A percentile compares a stretch with the other conserved stretches of the same genome.
These are phyloP conservation scores for Leccinellum luteum DNA, from an alignment of 768 basidiomycete genomes.

Conservation along the genomic window DNA sequence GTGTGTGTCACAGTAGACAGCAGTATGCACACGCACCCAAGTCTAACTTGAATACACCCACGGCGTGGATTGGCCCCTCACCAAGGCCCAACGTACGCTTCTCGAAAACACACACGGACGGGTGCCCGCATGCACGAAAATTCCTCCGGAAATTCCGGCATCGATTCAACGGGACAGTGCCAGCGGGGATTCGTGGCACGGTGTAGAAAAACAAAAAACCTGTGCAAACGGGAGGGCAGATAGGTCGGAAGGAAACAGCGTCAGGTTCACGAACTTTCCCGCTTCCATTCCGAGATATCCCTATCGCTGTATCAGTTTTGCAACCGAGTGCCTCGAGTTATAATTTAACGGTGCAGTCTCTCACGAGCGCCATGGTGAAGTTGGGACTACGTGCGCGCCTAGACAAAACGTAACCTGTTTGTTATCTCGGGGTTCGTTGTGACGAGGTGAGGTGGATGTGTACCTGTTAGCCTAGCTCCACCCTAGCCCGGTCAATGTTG, in stretches of 20 bases:
- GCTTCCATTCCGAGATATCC: background rate
- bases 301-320: background rate
- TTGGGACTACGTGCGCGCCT: background rate
- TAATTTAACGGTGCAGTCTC: background rate
- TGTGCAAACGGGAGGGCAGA: background rate
- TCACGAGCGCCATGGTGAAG: background rate
- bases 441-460: background rate
- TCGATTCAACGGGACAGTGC: background rate
- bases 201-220: background rate
- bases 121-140: background rate
- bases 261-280: background rate
- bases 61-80: background rate
- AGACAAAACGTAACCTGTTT: background rate
- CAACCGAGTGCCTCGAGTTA: background rate
- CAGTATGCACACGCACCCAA: background rate
- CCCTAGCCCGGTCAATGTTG: background rate
- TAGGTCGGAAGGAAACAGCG: background rate
- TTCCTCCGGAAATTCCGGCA: background rate
- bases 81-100: background rate
- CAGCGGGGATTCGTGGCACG: background rate
- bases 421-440: background rate
- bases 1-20: background rate
- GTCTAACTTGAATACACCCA: conserved; percentile 3
- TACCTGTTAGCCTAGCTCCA: background rate
- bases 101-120: conserved; percentile 2